phyloP scores from a whole-genome alignment of 352 stramenopile genomes.

The Phytophthora rubi region DNA sequence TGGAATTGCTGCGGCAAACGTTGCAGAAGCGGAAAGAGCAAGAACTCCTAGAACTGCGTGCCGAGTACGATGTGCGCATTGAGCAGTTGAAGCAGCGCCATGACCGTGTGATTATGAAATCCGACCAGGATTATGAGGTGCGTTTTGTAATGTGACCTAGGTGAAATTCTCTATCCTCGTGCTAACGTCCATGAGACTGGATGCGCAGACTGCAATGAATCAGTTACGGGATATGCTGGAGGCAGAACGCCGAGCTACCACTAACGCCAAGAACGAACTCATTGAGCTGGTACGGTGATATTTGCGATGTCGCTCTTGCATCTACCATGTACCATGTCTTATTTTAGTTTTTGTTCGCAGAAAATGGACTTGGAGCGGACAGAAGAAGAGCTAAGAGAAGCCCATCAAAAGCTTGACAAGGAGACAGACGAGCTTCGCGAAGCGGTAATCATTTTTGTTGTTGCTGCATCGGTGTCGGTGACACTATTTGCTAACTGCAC shows the following conservation, averaged over 20 bases:
- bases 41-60: constrained; percentile 56
- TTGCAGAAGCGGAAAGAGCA: constrained; percentile 60
- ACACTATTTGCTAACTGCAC: constrained; percentile 2
- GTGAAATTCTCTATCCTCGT: background rate
- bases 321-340: background rate
- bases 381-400: constrained; percentile 62
- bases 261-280: constrained; percentile 46
- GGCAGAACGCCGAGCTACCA: constrained; percentile 41
- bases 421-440: constrained; percentile 68
- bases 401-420: constrained; percentile 67
- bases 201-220: constrained; percentile 38
- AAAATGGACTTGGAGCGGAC: constrained; percentile 51
- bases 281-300: constrained; percentile 40
- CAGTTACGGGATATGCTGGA: constrained; percentile 50
- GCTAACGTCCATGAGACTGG: constrained; percentile 2
- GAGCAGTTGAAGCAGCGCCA: constrained; percentile 64
- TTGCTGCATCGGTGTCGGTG: background rate
- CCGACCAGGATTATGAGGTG: constrained; percentile 63
- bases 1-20: constrained; percentile 59
- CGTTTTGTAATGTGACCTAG: constrained; percentile 3
- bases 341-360: constrained; percentile 16
- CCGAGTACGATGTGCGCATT: constrained; percentile 58
- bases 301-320: background rate
- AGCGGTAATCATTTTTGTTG: constrained; percentile 32
- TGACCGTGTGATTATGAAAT: constrained; percentile 55